phyloP scores from a whole-genome alignment of 1,284 basidiomycete species.

The Megacollybia platyphylla region DNA sequence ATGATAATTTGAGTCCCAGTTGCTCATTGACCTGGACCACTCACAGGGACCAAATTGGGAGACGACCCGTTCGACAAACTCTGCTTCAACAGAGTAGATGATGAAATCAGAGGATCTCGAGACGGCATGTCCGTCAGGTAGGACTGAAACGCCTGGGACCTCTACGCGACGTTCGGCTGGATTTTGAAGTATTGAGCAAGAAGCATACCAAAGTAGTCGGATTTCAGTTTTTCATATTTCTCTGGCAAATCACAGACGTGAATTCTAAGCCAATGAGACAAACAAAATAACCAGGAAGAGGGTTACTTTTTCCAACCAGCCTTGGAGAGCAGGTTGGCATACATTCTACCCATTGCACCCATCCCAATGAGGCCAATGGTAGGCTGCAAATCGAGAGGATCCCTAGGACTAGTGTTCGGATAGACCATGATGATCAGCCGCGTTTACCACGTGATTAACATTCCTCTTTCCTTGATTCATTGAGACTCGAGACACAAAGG shows the following conservation, averaged over 20 bases:
- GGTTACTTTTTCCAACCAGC: slow-evolving; percentile 80
- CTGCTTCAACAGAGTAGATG: slow-evolving; percentile 92
- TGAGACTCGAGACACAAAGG: too few relatives aligned
- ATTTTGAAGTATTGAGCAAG: slow-evolving; percentile 4
- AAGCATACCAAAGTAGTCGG: slow-evolving; percentile 48
- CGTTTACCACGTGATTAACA: too few relatives aligned
- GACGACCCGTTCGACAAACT: slow-evolving; percentile 78
- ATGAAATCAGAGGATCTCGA: slow-evolving; percentile 80
- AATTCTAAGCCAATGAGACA: slow-evolving; percentile 38
- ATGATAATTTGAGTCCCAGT: neutral
- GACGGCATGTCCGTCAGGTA: slow-evolving; percentile 75
- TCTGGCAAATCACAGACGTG: slow-evolving; percentile 86
- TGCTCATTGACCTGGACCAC: slow-evolving; percentile 14
- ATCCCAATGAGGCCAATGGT: slow-evolving; percentile 83
- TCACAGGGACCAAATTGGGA: slow-evolving; percentile 83
- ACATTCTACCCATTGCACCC: slow-evolving; percentile 95
- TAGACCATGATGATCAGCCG: neutral
- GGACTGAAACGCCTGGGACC: slow-evolving; percentile 48
- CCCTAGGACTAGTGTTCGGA: slow-evolving; percentile 29
- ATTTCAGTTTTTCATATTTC: slow-evolving; percentile 55
- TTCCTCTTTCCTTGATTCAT: too few relatives aligned
- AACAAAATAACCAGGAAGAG: slow-evolving; percentile 2
- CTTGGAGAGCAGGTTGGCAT: slow-evolving; percentile 62
- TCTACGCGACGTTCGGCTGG: slow-evolving; percentile 16
- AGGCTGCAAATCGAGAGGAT: slow-evolving; percentile 48